These are phyloP conservation scores for Lepiota venenata DNA, from an alignment of 768 basidiomycete species.

Conservation along the genomic window DNA sequence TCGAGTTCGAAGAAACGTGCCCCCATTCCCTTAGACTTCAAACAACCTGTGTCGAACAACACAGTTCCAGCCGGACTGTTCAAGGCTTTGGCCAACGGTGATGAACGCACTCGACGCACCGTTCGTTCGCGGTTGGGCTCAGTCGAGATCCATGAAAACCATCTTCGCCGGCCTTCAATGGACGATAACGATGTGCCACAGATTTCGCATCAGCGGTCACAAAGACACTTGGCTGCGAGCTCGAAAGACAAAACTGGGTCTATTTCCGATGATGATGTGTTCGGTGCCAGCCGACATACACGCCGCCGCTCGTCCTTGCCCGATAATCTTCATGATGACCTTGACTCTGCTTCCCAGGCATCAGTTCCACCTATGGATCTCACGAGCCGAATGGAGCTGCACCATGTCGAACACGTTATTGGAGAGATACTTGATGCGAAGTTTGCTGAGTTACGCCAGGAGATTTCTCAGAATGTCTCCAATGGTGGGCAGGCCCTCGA, in stretches of 20 bases:
- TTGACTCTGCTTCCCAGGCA: constrained; percentile 40
- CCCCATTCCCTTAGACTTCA: constrained; percentile 77
- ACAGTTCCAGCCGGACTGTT: constrained; percentile 85
- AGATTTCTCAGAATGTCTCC: constrained; percentile 27
- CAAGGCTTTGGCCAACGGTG: constrained; percentile 63
- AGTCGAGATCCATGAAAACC: constrained; percentile 63
- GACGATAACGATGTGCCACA: constrained; percentile 70
- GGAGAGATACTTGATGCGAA: constrained; percentile 69
- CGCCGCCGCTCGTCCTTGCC: constrained; percentile 59
- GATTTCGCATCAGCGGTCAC: constrained; percentile 53
- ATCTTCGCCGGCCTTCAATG: constrained; percentile 65
- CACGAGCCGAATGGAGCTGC: constrained; percentile 53
- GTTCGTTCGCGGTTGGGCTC: constrained; percentile 80
- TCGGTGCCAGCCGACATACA: constrained; percentile 30
- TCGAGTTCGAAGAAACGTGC: constrained; percentile 52
- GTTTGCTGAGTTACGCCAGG: constrained; percentile 46
- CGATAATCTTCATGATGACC: constrained; percentile 45
- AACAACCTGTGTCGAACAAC: constrained; percentile 44
- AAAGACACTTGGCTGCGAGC: constrained; percentile 55
- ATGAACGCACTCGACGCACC: constrained; percentile 64
- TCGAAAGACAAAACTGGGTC: constrained; percentile 33
- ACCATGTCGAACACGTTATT: constrained; percentile 59
- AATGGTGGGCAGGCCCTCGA: constrained; percentile 26
- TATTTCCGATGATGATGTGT: constrained; percentile 30
- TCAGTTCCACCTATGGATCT: constrained; percentile 44